Evolutionary conservation across 164 flowering plant genomes (phyloP).

Genomic region (Santalum album): DNA sequence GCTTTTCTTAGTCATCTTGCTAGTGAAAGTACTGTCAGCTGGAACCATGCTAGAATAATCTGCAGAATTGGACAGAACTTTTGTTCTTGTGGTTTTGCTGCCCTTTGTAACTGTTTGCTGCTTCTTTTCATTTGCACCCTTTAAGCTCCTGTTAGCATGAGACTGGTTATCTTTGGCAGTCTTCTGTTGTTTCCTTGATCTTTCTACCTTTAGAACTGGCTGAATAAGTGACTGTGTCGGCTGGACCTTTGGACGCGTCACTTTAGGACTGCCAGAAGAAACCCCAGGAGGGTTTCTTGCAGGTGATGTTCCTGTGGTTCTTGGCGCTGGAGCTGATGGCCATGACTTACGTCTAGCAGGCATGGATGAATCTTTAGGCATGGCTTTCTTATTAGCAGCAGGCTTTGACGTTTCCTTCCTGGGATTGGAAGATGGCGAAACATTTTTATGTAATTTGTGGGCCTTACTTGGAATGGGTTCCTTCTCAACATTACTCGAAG

Average conservation of each 20-base stretch:
- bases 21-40: conserved; percentile 44
- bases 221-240: conserved; percentile 29
- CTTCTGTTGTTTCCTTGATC: conserved; percentile 25
- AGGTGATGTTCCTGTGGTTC: conserved; percentile 31
- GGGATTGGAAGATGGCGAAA: conserved; percentile 27
- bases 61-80: conserved; percentile 21
- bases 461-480: conserved; percentile 24
- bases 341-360: conserved; percentile 71
- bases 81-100: conserved; percentile 32
- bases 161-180: conserved; percentile 19
- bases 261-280: conserved; percentile 30
- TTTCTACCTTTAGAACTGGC: conserved; percentile 37
- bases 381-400: conserved; percentile 30
- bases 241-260: conserved; percentile 41
- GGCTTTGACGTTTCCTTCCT: conserved; percentile 48
- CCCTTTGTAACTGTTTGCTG: conserved; percentile 23
- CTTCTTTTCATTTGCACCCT: conserved; percentile 28
- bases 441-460: conserved; percentile 25
- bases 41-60: conserved; percentile 30
- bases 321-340: conserved; percentile 59
- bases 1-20: conserved; percentile 66
- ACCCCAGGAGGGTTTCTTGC: conserved; percentile 28
- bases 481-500: conserved; percentile 18
- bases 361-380: conserved; percentile 44
- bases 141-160: conserved; percentile 24